phyloP scores from a whole-genome alignment of 2,329 filamentous ascomycete genomes.

The Tricladium varicosporioides region DNA sequence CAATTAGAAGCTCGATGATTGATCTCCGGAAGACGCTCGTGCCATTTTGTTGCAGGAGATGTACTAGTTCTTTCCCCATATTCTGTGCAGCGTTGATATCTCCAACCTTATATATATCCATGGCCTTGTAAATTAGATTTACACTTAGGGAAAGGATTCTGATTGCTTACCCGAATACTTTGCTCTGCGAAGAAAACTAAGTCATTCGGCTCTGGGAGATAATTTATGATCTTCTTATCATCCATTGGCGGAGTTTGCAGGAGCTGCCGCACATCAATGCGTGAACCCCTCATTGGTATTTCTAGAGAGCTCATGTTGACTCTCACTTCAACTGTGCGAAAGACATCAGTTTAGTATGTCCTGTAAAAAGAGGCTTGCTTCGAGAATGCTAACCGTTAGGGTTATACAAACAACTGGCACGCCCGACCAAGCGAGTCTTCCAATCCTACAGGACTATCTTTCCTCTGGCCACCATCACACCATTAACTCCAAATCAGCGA shows the following conservation, averaged over 20 bases:
- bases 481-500: not conserved
- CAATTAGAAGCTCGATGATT: conserved; percentile 5
- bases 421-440: not conserved
- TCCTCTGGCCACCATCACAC: not conserved
- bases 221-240: not conserved
- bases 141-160: too few species aligned
- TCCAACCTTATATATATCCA: conserved; percentile 4
- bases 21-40: not conserved
- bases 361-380: too few species aligned
- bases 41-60: not conserved
- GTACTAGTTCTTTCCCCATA: not conserved
- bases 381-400: too few species aligned
- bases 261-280: not conserved
- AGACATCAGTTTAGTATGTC: too few species aligned
- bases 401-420: not conserved
- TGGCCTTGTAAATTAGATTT: not conserved
- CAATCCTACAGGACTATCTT: too few species aligned
- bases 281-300: not conserved
- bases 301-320: not conserved
- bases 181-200: conserved; percentile 3
- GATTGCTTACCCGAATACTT: not conserved
- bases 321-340: too few species aligned
- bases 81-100: not conserved
- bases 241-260: not conserved
- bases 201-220: conserved; percentile 4